Conservation (phyloP, 192 early-diverging fungal genomes). For the Coemansia sp. region DNA sequence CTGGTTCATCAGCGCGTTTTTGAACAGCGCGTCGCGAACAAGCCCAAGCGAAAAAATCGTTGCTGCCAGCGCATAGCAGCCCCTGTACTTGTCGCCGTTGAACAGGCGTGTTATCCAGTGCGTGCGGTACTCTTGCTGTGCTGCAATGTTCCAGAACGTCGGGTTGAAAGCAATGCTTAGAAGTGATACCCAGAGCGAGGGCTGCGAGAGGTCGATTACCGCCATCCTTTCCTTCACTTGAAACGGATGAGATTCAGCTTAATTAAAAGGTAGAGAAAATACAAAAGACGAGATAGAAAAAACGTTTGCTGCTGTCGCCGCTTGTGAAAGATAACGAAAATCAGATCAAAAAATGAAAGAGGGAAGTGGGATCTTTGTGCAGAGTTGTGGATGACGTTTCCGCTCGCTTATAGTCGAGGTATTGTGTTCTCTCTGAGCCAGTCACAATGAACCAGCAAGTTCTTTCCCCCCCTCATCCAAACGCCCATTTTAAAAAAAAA, state of each 20-base stretch:
- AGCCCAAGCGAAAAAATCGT: constrained; percentile 84
- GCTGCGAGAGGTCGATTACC: constrained; percentile 64
- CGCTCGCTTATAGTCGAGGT: not conserved
- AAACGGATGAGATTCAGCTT: not conserved
- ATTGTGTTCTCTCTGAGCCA: not conserved
- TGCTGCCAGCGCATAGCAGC: constrained; percentile 81
- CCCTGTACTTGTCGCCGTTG: constrained; percentile 65
- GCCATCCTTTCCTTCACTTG: not conserved
- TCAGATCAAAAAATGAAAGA: not conserved
- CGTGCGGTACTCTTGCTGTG: constrained; percentile 78
- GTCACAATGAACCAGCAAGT: not conserved
- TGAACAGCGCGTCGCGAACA: constrained; percentile 79
- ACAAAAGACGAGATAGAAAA: not conserved
- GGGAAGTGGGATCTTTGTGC: not conserved
- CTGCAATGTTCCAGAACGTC: constrained; percentile 87
- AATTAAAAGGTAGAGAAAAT: not conserved
- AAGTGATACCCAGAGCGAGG: constrained; percentile 69
- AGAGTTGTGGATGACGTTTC: constrained; percentile 2
- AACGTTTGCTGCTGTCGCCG: not conserved
- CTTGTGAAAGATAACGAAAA: no score
- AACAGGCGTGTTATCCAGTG: constrained; percentile 72
- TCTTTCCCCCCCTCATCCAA: not conserved
- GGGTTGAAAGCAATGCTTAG: constrained; percentile 85
- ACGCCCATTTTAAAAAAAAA: no score
- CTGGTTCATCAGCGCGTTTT: constrained; percentile 69